Percentiles rank a stretch among this genome's conserved stretches.
These are phyloP conservation scores for Aegilops speltoides DNA, from an alignment of 176 grass and related monocot genomes.

Conservation along the genomic window DNA sequence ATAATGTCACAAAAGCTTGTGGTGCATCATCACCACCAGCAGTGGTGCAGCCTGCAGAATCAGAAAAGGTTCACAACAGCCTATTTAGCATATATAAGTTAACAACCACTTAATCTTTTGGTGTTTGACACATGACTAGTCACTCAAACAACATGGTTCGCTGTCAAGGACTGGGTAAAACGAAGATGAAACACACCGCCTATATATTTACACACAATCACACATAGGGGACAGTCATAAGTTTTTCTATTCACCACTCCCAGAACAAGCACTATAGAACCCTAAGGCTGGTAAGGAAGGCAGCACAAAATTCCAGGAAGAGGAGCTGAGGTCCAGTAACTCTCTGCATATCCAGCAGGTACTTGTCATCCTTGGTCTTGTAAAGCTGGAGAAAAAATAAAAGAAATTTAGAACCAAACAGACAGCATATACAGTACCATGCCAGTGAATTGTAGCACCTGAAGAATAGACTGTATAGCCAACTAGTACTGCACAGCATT, in stretches of 20 bases:
- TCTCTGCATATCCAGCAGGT: conserved; percentile 91
- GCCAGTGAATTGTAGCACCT: not conserved
- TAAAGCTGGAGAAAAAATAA: conserved; percentile 60
- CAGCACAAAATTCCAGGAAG: conserved; percentile 86
- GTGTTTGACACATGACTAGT: conserved; percentile 15
- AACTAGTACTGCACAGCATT: not conserved
- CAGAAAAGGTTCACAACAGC: conserved; percentile 12
- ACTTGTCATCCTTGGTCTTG: conserved; percentile 80
- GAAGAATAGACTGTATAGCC: not conserved
- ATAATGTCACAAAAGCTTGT: not conserved
- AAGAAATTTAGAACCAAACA: not conserved
- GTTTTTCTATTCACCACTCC: conserved; percentile 32
- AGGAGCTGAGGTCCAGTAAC: conserved; percentile 69
- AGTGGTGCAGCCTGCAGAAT: not conserved
- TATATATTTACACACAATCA: conserved; percentile 35
- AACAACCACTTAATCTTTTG: not conserved
- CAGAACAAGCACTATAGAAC: conserved; percentile 49
- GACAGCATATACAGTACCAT: not conserved
- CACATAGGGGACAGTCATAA: conserved; percentile 35
- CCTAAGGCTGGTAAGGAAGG: conserved; percentile 77
- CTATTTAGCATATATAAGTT: conserved; percentile 16
- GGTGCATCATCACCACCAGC: not conserved
- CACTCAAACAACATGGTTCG: conserved; percentile 31
- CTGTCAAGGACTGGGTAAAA: conserved; percentile 5
- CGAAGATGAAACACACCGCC: not conserved